Percentiles rank a stretch among this genome's conserved stretches.
Conservation (phyloP, 2,329 filamentous ascomycete genomes). For the Botrytis porri region DNA sequence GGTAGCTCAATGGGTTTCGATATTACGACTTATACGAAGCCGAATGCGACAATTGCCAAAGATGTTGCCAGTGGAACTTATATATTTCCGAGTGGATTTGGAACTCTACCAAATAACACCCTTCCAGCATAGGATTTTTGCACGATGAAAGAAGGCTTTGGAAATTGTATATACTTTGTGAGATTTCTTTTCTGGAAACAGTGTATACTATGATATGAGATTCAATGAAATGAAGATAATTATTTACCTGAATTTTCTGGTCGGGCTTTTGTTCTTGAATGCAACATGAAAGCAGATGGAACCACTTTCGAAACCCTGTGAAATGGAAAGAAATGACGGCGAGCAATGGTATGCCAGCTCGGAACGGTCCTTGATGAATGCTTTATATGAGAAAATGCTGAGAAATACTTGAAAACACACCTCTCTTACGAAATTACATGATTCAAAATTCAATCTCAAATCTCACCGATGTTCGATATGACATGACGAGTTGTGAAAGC, state of each 20-base stretch:
- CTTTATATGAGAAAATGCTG: background rate
- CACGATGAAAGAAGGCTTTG: background rate
- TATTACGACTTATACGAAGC: background rate
- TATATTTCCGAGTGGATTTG: slow-evolving; percentile 9
- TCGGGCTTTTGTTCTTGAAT: background rate
- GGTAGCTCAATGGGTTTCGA: background rate
- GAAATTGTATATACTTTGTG: background rate
- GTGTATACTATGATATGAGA: background rate
- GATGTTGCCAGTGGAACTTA: slow-evolving; percentile 4
- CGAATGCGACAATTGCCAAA: background rate
- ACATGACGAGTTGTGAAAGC: background rate
- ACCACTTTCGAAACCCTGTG: accelerated
- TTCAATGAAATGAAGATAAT: background rate
- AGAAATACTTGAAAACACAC: background rate
- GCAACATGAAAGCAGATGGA: background rate
- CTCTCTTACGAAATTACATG: background rate
- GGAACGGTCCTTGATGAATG: background rate
- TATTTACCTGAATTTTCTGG: background rate
- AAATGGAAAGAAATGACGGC: background rate
- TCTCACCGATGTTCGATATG: background rate
- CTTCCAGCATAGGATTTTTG: background rate
- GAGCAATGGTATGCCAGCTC: background rate
- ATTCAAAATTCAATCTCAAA: background rate
- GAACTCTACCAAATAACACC: slow-evolving; percentile 14
- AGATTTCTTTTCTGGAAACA: background rate